Conservation (phyloP, 805 yeast species). For the Candida hispaniensis region DNA sequence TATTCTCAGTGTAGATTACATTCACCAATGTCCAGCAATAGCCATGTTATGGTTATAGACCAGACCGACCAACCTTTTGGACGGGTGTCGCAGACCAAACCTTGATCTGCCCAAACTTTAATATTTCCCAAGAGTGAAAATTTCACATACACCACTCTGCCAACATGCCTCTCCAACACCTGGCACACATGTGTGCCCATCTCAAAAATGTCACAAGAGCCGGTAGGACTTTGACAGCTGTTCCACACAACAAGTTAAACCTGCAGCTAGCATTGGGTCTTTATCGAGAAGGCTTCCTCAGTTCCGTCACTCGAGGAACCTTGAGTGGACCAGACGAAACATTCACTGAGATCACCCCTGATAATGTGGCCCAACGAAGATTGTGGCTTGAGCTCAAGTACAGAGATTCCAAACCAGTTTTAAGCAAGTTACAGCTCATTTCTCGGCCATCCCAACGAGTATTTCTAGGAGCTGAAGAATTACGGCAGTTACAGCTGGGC, state of each 20-base stretch:
- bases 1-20: no score
- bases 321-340: conserved; percentile 65
- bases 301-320: conserved; percentile 78
- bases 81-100: no score
- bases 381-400: conserved; percentile 90
- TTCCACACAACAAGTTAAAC: conserved; percentile 77
- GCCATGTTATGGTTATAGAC: no score
- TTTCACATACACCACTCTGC: conserved; percentile 8
- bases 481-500: conserved; percentile 68
- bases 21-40: no score
- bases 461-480: conserved; percentile 48
- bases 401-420: conserved; percentile 66
- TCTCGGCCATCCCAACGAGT: conserved; percentile 81
- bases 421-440: conserved; percentile 58
- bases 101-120: no score
- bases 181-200: conserved; percentile 80
- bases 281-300: conserved; percentile 82
- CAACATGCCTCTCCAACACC: conserved; percentile 74
- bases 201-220: conserved; percentile 79
- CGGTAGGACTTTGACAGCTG: conserved; percentile 57
- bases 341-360: conserved; percentile 61
- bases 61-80: no score
- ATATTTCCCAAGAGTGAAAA: no score
- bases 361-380: conserved; percentile 73
- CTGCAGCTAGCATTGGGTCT: conserved; percentile 73